phyloP scores from a whole-genome alignment of 2,329 filamentous ascomycete species.

The Hymenoscyphus scutula region DNA sequence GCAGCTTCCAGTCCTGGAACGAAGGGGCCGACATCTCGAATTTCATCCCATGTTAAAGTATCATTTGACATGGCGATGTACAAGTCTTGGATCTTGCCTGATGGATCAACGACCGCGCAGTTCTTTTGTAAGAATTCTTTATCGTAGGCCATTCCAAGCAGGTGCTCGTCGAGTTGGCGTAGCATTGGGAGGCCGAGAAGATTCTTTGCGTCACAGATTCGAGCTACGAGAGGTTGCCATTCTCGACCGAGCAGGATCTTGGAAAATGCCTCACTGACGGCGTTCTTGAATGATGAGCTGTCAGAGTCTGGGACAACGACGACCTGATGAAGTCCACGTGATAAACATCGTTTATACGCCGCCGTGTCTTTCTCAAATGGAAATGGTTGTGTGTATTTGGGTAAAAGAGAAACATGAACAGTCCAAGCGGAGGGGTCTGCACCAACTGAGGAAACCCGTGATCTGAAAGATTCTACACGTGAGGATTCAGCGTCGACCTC shows the following conservation, averaged over 20 bases:
- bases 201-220: slow-evolving; percentile 54
- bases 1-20: slow-evolving; percentile 53
- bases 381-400: slow-evolving; percentile 52
- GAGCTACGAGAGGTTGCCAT: slow-evolving; percentile 59
- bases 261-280: slow-evolving; percentile 50
- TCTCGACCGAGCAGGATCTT: slow-evolving; percentile 48
- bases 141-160: slow-evolving; percentile 47
- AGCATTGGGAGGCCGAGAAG: slow-evolving; percentile 59
- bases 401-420: slow-evolving; percentile 58
- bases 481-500: slow-evolving; percentile 19
- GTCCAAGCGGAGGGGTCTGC: slow-evolving; percentile 49
- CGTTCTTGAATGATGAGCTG: slow-evolving; percentile 47
- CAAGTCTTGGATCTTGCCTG: slow-evolving; percentile 56
- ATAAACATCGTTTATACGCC: slow-evolving; percentile 60
- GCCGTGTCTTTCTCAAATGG: slow-evolving; percentile 61
- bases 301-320: slow-evolving; percentile 51
- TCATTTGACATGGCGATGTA: slow-evolving; percentile 57
- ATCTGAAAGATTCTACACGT: slow-evolving; percentile 26
- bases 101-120: slow-evolving; percentile 54
- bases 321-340: slow-evolving; percentile 57
- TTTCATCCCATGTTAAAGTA: slow-evolving; percentile 51
- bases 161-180: slow-evolving; percentile 47
- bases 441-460: slow-evolving; percentile 25
- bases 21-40: slow-evolving; percentile 48
- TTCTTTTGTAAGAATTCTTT: slow-evolving; percentile 50